Evolutionary conservation across 495 filamentous ascomycete species (phyloP).

Genomic region (Physcia stellaris): DNA sequence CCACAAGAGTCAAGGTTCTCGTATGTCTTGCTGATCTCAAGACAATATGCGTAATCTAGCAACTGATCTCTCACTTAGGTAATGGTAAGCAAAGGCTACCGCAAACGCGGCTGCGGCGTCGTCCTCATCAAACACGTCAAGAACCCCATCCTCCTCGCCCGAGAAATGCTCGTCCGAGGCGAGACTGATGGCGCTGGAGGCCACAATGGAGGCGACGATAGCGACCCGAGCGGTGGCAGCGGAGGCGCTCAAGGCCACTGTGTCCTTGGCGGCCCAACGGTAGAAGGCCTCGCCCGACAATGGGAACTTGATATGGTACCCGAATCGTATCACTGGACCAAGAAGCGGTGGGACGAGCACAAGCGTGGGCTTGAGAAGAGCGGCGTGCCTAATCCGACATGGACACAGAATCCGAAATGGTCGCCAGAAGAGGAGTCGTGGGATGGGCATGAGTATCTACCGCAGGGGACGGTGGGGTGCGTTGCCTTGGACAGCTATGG

Average conservation of each 20-base stretch:
- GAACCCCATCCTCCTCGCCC: conserved; percentile 67
- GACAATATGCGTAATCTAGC: neutral
- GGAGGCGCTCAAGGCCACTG: conserved; percentile 42
- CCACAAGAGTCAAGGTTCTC: neutral
- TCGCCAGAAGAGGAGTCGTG: conserved; percentile 18
- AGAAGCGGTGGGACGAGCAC: conserved; percentile 75
- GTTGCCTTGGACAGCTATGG: conserved; percentile 66
- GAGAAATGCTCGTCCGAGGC: conserved; percentile 51
- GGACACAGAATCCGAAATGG: no score
- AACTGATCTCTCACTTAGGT: conserved; percentile 28
- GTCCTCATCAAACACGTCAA: conserved; percentile 58
- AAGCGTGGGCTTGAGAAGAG: conserved; percentile 46
- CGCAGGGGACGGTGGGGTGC: conserved; percentile 76
- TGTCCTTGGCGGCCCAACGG: conserved; percentile 30
- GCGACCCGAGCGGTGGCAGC: conserved; percentile 52
- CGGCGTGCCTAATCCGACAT: no score
- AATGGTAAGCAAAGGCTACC: conserved; percentile 57
- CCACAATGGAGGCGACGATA: conserved; percentile 50
- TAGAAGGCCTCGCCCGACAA: conserved; percentile 50
- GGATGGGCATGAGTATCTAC: conserved; percentile 45
- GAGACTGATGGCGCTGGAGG: conserved; percentile 23
- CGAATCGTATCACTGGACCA: conserved; percentile 64
- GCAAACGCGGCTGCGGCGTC: conserved; percentile 63
- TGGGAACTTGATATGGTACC: conserved; percentile 69
- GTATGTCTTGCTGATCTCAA: neutral